Evolutionary conservation across 768 basidiomycete species (phyloP), one percentile per base, ranked within the genome.

Genomic region (Agrocybe praecox): DNA sequence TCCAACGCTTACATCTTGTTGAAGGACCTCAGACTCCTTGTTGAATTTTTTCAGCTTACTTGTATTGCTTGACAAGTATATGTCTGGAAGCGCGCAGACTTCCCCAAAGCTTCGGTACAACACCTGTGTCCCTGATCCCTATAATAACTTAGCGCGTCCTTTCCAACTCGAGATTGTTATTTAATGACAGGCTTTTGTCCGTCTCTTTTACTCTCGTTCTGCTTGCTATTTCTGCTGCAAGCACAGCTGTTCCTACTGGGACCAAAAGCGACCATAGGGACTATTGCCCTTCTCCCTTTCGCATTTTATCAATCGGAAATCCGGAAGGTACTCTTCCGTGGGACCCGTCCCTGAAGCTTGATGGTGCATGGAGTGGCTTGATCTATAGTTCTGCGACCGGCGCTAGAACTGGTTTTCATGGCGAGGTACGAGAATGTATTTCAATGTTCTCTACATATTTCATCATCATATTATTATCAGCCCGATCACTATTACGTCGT

Each of bases 401-500:
- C 19, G 69, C 70, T 6, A 63, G 56, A 33, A 65, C 66, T 45
- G 67, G 62, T 11, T 70, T 70, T 52, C 60, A 59, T 40, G 63
- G 66, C 24, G 55, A 66, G 19, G 70, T 40, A 40, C 14, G 12
- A 7, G 33, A 34, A 15, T 24, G 9, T 32, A 15, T 12, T 24
- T 40, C 52, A 23, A 11, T 46, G 36, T 18, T 26, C 23, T 11
- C 1, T 14, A 12, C 21, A 15, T 32, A 17, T 23, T 36, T 33
- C 4, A 5, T 29, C 26, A 29, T 9, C 5, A 6, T 40, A 5
- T 12, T 42, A n/a, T 54, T 15, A 14, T 1, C 51, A 69, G 68
- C 48, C 58, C 10, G 62, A 59, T 15, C 70, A 68, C 53, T 74
- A 72, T 52, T 74, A 72, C 50, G 64, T 72, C 19, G 64, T 70